Evolutionary conservation across 345 rosid species (phyloP).

Genomic region (Punica granatum): DNA sequence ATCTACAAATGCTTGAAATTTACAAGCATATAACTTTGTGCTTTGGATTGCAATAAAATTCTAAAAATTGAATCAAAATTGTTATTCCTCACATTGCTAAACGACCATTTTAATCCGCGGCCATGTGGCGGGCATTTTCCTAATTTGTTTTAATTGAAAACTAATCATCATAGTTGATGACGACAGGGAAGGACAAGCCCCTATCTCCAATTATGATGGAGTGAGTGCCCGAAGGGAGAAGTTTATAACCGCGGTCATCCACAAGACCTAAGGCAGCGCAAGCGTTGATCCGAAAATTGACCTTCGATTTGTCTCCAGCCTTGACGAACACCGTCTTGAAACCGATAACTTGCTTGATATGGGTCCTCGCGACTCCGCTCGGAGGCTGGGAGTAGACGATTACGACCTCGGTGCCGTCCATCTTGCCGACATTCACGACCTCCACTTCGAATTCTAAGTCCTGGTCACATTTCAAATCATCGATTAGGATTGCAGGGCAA

Average conservation of each 20-base stretch:
- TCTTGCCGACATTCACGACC: slow-evolving; percentile 16
- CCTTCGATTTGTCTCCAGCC: slow-evolving; percentile 12
- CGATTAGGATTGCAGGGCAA: slow-evolving; percentile 15
- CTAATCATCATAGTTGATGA: slow-evolving; percentile 11
- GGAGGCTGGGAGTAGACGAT: slow-evolving; percentile 32
- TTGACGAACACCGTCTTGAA: slow-evolving; percentile 26
- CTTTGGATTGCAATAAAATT: too few species aligned
- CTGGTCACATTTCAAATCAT: slow-evolving; percentile 2
- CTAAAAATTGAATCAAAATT: too few species aligned
- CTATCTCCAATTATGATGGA: slow-evolving; percentile 19
- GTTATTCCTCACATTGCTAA: too few species aligned
- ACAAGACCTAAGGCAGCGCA: slow-evolving; percentile 26
- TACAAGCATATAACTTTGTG: too few species aligned
- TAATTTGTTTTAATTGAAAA: too few species aligned
- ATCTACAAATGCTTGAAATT: too few species aligned
- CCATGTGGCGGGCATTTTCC: too few species aligned
- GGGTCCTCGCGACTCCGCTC: slow-evolving; percentile 9
- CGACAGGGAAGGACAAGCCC: slow-evolving; percentile 9
- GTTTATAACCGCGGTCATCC: slow-evolving; percentile 6
- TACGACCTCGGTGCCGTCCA: slow-evolving; percentile 27
- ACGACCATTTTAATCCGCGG: too few species aligned
- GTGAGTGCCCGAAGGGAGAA: slow-evolving; percentile 27
- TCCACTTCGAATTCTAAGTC: slow-evolving; percentile 9
- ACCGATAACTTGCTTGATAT: slow-evolving; percentile 26
- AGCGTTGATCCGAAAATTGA: slow-evolving; percentile 18